Base-by-base conservation (phyloP, 2,329 filamentous ascomycete species). In the Dothideomycetes sp. region DNA sequence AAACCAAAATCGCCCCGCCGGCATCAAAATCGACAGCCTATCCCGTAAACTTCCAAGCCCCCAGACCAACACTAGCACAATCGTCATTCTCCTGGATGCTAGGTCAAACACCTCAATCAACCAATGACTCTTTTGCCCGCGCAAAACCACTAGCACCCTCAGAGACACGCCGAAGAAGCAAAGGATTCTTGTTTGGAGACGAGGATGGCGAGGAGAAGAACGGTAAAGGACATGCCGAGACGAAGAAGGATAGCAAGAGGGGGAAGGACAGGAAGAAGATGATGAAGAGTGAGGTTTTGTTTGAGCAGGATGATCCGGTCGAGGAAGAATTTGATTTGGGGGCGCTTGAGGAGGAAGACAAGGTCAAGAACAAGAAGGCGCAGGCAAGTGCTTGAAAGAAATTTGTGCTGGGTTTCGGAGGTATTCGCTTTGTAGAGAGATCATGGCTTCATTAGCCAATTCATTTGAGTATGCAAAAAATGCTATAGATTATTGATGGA, bases 1-100 rank as follows among this genome's bases (percentile, higher is more conserved):
- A n/a, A n/a, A n/a, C n/a, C n/a, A n/a, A n/a, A n/a, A n/a, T n/a
- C n/a, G n/a, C n/a, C n/a, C n/a, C n/a, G n/a, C n/a, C n/a, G n/a
- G n/a, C n/a, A n/a, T n/a, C n/a, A n/a, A n/a, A n/a, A n/a, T 24
- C 22, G 22, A 2, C 37, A 15, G 22, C 33, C 8, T 5, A 33
- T 4, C 41, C 37, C 4, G 19, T 25, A 5, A 23, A 28, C 35
- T 36, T 36, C 23, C 33, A 33, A 27, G 35, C 41, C 18, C 41
- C 41, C 17, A 16, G 31, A 16, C 82, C 80, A 3, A 76, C 71
- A 1, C 68, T 86, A 23, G 80, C 80, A 1, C 80, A 84, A 49
- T 85, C 82, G 6, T 82, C 79, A 4, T 87, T 85, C 57, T 79
- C 82, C 1, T 86, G 80, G 80, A 87, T 87, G 81, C 67, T 87